phyloP scores from a whole-genome alignment of 805 yeast genomes.

The Hermanozyma aechmeae region DNA sequence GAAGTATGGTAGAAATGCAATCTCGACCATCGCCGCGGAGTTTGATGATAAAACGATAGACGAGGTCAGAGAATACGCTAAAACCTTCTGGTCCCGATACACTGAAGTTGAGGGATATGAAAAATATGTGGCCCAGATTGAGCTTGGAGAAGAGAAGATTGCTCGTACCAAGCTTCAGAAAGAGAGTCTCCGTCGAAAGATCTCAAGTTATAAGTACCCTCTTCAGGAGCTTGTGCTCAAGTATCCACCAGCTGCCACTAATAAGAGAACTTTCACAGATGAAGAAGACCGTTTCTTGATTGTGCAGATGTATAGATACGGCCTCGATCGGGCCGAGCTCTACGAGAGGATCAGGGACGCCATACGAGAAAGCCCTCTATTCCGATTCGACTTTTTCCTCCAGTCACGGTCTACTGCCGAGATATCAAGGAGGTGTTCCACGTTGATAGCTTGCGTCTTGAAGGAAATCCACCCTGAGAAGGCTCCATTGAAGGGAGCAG shows the following conservation, averaged over 20 bases:
- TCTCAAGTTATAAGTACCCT: conserved; percentile 65
- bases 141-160: conserved; percentile 80
- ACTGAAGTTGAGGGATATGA: conserved; percentile 85
- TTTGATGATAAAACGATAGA: conserved; percentile 74
- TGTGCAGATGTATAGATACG: conserved; percentile 70
- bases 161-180: conserved; percentile 58
- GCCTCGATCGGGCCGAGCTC: conserved; percentile 69
- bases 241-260: conserved; percentile 61
- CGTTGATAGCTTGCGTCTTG: conserved; percentile 64
- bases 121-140: conserved; percentile 69
- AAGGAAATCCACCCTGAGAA: conserved; percentile 39
- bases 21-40: conserved; percentile 64
- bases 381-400: conserved; percentile 82
- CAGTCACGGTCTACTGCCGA: conserved; percentile 73
- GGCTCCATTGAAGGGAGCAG: no score
- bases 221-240: conserved; percentile 66
- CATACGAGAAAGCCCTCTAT: conserved; percentile 64
- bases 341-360: conserved; percentile 73
- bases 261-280: conserved; percentile 61
- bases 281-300: conserved; percentile 87
- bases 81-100: conserved; percentile 73
- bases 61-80: conserved; percentile 71
- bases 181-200: conserved; percentile 69
- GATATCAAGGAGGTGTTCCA: conserved; percentile 70
- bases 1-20: conserved; percentile 73